Base-by-base conservation (phyloP, 176 grass and related monocot species). In the Thinopyrum elongatum region DNA sequence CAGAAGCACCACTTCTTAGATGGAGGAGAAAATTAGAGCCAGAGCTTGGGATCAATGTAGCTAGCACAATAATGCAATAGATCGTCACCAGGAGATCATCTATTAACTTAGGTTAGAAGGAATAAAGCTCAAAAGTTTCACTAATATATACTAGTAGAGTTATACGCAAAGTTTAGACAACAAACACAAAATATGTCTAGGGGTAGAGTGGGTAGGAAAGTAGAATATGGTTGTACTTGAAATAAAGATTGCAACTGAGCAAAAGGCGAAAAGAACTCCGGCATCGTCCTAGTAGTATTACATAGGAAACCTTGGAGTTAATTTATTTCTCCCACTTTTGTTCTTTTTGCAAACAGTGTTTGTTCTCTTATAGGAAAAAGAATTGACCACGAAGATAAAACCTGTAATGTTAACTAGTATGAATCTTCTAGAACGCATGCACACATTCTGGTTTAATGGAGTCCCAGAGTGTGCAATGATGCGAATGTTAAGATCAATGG, bases 61-160 rank as follows among this genome's bases (percentile, higher is more conserved):
- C 42, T 74, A 44, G 16, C 58, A 13, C 63, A 80, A 84, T n/a
- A n/a, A n/a, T n/a, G n/a, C n/a, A n/a, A n/a, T n/a, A n/a, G n/a
- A n/a, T n/a, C n/a, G n/a, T n/a, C n/a, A n/a, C n/a, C n/a, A n/a
- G n/a, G n/a, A n/a, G n/a, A 85, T 53, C 31, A 62, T 31, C 17
- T 10, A 76, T 76, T 61, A 69, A 38, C 61, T 80, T 67, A 80
- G 58, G 51, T 30, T 71, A 60, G 6, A 26, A 9, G 5, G 68
- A 87, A 90, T 90, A 87, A 84, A 87, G 68, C 47, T 76, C 77
- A 69, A 31, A 47, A 2, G 0, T 70, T 83, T 58, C 27, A 85
- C 9, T n/a, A 46, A 46, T 41, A 39, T 39, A 12, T n/a, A n/a
- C n/a, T 38, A 39, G 46, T 30, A 11, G 46, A 81, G 73, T 51